These are phyloP conservation scores for Fonsecaea erecta DNA, from an alignment of 2,329 filamentous ascomycete species.

Conservation along the genomic window DNA sequence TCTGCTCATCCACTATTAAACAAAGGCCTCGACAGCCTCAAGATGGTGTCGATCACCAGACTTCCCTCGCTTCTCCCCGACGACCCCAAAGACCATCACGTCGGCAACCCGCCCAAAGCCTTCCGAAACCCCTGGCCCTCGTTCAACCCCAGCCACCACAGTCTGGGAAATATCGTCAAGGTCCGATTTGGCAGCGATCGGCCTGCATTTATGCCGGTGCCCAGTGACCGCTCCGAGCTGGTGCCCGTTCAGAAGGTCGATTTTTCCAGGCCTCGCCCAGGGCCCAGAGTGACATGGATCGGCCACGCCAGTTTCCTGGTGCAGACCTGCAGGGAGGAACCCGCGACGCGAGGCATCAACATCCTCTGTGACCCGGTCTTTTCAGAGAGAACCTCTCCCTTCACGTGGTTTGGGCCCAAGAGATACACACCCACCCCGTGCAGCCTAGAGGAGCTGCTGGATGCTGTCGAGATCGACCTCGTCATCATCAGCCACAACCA, in stretches of 20 bases:
- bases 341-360: conserved; percentile 46
- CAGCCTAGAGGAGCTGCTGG: conserved; percentile 54
- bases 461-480: conserved; percentile 50
- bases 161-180: conserved; percentile 43
- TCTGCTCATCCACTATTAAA: neutral
- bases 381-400: conserved; percentile 54
- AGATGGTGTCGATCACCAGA: conserved; percentile 16
- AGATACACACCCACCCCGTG: conserved; percentile 59
- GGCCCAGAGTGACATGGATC: conserved; percentile 56
- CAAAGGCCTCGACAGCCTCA: neutral
- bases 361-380: conserved; percentile 61
- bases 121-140: conserved; percentile 60
- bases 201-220: conserved; percentile 51
- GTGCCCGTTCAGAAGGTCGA: conserved; percentile 45
- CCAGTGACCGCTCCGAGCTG: conserved; percentile 46
- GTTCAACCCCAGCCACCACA: conserved; percentile 5
- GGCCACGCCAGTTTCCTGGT: conserved; percentile 58
- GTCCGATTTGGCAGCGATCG: conserved; percentile 36
- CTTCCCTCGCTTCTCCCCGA: conserved; percentile 26
- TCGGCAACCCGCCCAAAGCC: conserved; percentile 49
- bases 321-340: conserved; percentile 44
- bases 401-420: conserved; percentile 54
- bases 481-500: conserved; percentile 62
- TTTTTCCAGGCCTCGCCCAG: conserved; percentile 26
- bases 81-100: conserved; percentile 45